Conservation (phyloP, 2,329 filamentous ascomycete genomes). For the Colletotrichum brevisporum region DNA sequence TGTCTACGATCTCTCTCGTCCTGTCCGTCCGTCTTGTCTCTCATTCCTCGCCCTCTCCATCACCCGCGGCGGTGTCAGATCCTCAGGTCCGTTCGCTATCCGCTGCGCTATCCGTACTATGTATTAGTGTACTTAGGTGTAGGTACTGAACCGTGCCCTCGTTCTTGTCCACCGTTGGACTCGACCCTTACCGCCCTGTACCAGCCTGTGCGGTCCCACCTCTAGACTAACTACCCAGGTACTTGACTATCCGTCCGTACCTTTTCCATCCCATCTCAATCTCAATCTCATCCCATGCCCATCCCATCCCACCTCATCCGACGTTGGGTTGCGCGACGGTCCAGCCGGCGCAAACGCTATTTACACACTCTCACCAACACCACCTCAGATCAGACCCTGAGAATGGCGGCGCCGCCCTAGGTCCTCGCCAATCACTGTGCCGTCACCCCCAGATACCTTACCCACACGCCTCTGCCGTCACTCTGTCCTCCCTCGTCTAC, state of each 20-base stretch:
- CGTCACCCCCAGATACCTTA: conserved; percentile 37
- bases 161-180: neutral
- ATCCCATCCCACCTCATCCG: conserved; percentile 18
- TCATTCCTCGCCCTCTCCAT: conserved; percentile 25
- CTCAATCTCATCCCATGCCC: conserved; percentile 1
- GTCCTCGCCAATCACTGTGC: conserved; percentile 16
- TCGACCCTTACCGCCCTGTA: conserved; percentile 12
- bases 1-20: conserved; percentile 25
- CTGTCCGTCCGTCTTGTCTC: conserved; percentile 22
- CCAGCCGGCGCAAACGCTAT: conserved; percentile 16
- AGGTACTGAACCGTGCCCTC: neutral
- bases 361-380: conserved; percentile 26
- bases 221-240: neutral
- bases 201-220: conserved; percentile 5
- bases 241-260: too few relatives aligned
- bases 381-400: conserved; percentile 26
- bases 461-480: conserved; percentile 34
- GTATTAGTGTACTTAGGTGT: too few relatives aligned
- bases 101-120: neutral
- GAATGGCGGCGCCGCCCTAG: conserved; percentile 4
- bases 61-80: neutral
- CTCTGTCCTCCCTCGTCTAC: neutral
- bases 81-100: conserved; percentile 9
- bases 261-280: too few relatives aligned
- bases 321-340: neutral